Conservation (phyloP, 2,329 filamentous ascomycete species). For the Purpureocillium takamizusanense region DNA sequence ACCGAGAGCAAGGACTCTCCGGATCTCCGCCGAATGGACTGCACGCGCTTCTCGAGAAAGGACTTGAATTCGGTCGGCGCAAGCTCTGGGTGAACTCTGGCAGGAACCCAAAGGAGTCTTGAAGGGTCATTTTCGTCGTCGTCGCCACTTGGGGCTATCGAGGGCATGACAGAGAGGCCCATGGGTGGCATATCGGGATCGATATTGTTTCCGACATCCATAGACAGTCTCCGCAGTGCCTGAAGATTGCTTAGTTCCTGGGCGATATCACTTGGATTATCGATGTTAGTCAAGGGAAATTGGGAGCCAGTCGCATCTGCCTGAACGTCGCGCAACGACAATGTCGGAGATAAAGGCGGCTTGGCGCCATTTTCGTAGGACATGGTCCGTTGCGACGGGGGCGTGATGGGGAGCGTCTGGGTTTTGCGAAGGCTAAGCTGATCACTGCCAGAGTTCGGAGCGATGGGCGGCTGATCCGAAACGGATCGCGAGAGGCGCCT, state of each 20-base stretch:
- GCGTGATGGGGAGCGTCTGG: constrained; percentile 30
- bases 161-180: constrained; percentile 59
- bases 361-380: constrained; percentile 31
- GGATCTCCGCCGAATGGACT: constrained; percentile 78
- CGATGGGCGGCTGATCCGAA: constrained; percentile 31
- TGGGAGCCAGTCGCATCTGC: constrained; percentile 54
- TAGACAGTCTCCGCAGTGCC: constrained; percentile 83
- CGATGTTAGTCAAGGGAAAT: constrained; percentile 82
- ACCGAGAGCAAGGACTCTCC: constrained; percentile 58
- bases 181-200: constrained; percentile 69
- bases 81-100: constrained; percentile 85
- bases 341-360: constrained; percentile 41
- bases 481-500: constrained; percentile 34
- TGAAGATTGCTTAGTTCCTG: constrained; percentile 90
- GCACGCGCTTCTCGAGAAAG: constrained; percentile 87
- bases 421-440: constrained; percentile 30
- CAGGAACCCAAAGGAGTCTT: constrained; percentile 90
- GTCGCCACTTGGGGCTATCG: constrained; percentile 60
- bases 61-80: constrained; percentile 95
- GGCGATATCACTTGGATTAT: constrained; percentile 78
- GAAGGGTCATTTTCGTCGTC: constrained; percentile 85
- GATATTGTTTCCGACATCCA: constrained; percentile 72
- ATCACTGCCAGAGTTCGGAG: constrained; percentile 20
- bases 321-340: constrained; percentile 44
- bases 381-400: constrained; percentile 29